Evolutionary conservation across 2,329 filamentous ascomycete genomes (phyloP).

Genomic region (Basipetospora chlamydospora): DNA sequence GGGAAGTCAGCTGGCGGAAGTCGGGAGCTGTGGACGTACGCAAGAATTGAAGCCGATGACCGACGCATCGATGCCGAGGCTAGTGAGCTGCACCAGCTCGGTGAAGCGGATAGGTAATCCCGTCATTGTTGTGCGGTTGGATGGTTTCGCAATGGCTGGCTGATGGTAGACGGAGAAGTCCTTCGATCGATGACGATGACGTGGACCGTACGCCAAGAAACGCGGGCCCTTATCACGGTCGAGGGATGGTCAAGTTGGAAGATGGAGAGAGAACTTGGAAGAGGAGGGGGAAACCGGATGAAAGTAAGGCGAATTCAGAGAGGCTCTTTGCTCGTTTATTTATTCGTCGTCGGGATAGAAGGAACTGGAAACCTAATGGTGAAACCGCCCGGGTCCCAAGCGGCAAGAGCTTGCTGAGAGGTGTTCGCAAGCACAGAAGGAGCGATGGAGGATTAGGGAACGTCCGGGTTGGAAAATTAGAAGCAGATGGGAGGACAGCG

Average conservation of each 20-base stretch:
- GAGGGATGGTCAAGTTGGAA: not conserved
- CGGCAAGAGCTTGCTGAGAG: slow-evolving; percentile 1
- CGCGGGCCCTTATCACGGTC: too few relatives aligned
- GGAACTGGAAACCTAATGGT: not conserved
- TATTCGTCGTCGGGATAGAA: too few relatives aligned
- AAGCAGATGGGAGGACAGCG: not conserved
- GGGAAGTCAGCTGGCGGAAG: slow-evolving; percentile 2
- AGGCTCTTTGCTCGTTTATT: too few relatives aligned
- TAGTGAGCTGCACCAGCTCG: slow-evolving; percentile 62
- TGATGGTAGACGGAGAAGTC: not conserved
- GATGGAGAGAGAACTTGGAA: not conserved
- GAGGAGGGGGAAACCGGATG: too few relatives aligned
- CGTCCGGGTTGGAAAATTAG: too few relatives aligned
- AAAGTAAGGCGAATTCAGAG: too few relatives aligned
- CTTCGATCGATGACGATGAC: not conserved
- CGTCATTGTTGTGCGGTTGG: slow-evolving; percentile 32
- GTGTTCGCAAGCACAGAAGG: slow-evolving; percentile 5
- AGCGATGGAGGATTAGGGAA: too few relatives aligned
- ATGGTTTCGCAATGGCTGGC: slow-evolving; percentile 1
- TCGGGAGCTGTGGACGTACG: slow-evolving; percentile 32
- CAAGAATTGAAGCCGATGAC: slow-evolving; percentile 68
- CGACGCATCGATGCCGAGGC: slow-evolving; percentile 29
- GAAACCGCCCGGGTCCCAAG: slow-evolving; percentile 6
- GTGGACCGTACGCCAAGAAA: not conserved
- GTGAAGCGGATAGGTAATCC: slow-evolving; percentile 77